Evolutionary conservation across 768 basidiomycete species (phyloP).

Genomic region (Agaricus blazei): DNA sequence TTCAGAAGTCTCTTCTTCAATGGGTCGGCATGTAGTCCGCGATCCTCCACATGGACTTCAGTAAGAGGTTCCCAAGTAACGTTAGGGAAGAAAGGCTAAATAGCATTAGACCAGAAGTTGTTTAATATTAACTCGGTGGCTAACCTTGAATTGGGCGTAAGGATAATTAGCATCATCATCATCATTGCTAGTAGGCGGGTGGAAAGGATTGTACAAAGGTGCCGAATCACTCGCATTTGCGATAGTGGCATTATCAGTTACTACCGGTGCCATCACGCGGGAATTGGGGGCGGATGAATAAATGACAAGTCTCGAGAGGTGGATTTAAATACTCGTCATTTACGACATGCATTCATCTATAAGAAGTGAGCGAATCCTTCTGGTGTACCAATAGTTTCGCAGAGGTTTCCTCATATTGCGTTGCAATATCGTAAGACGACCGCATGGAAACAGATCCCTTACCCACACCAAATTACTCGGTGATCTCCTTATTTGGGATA

Average conservation of each 20-base stretch:
- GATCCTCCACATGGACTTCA: slow-evolving; percentile 57
- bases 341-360: not conserved
- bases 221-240: slow-evolving; percentile 15
- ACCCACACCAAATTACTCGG: not conserved
- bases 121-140: slow-evolving; percentile 2
- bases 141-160: slow-evolving; percentile 56
- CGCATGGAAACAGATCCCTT: not conserved
- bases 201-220: slow-evolving; percentile 57
- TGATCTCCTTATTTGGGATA: too few relatives aligned
- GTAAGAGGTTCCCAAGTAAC: slow-evolving; percentile 60
- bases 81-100: slow-evolving; percentile 59
- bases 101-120: not conserved
- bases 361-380: not conserved
- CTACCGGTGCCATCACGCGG: slow-evolving; percentile 45
- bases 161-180: slow-evolving; percentile 47
- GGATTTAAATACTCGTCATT: not conserved
- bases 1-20: slow-evolving; percentile 59
- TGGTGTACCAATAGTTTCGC: slow-evolving; percentile 9
- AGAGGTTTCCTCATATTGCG: slow-evolving; percentile 12
- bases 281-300: not conserved
- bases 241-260: slow-evolving; percentile 23
- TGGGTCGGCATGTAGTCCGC: slow-evolving; percentile 64
- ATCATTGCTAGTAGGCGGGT: slow-evolving; percentile 54
- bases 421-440: slow-evolving; percentile 13
- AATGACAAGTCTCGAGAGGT: not conserved